A percentile compares a stretch with the other conserved stretches of the same genome.
Evolutionary conservation across 2,329 filamentous ascomycete genomes (phyloP).

Genomic region (Zopfia rhizophila): DNA sequence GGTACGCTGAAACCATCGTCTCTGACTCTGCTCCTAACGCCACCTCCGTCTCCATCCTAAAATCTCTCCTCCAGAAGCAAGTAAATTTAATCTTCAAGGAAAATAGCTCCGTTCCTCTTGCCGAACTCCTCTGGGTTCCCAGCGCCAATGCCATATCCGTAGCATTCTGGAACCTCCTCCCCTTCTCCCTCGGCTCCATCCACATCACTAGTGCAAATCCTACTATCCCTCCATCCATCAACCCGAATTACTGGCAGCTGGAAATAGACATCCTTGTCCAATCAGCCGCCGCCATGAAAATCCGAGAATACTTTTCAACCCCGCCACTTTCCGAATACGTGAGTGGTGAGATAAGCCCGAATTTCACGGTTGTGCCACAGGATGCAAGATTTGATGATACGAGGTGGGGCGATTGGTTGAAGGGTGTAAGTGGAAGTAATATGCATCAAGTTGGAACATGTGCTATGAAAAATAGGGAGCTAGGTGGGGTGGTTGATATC

Average conservation of each 20-base stretch:
- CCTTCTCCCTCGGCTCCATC: constrained; percentile 48
- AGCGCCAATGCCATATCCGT: constrained; percentile 40
- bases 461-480: constrained; percentile 44
- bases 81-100: constrained; percentile 59
- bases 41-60: constrained; percentile 44
- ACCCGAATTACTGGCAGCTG: constrained; percentile 56
- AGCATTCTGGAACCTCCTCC: constrained; percentile 53
- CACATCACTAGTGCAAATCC: constrained; percentile 45
- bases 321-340: constrained; percentile 35
- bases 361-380: constrained; percentile 31
- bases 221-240: constrained; percentile 49
- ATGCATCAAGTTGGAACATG: constrained; percentile 47
- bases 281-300: constrained; percentile 43
- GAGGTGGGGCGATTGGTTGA: constrained; percentile 38
- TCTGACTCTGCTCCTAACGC: constrained; percentile 28
- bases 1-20: constrained; percentile 39
- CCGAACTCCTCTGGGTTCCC: constrained; percentile 58
- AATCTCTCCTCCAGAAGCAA: constrained; percentile 57
- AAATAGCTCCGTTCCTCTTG: constrained; percentile 55
- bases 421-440: constrained; percentile 32
- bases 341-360: constrained; percentile 31
- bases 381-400: constrained; percentile 26
- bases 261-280: constrained; percentile 51
- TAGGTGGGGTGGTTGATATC: constrained; percentile 48
- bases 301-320: constrained; percentile 42